Evolutionary conservation across 169 alveolate species (phyloP).

Genomic region (Cryptosporidium andersoni): DNA sequence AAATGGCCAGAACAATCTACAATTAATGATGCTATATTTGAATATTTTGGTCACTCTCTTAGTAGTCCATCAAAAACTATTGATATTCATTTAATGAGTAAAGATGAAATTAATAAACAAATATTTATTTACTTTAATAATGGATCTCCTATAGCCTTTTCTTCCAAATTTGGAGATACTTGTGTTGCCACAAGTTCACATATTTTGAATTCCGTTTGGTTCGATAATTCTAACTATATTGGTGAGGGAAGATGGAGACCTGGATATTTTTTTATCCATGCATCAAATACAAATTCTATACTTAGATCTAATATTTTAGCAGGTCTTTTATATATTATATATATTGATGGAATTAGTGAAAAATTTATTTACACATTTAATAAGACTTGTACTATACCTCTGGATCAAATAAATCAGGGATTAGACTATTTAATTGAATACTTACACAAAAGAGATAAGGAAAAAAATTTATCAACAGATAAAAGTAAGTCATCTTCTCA

Average conservation of each 20-base stretch:
- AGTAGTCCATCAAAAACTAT: conserved; percentile 10
- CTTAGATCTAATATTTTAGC: conserved; percentile 48
- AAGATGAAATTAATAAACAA: not conserved
- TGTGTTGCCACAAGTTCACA: conserved; percentile 10
- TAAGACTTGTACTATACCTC: too few relatives aligned
- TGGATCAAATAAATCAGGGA: too few relatives aligned
- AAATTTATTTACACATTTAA: too few relatives aligned
- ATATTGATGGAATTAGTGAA: conserved; percentile 5
- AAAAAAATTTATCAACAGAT: too few relatives aligned
- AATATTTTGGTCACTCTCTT: conserved; percentile 5
- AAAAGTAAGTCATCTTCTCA: too few relatives aligned
- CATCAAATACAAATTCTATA: conserved; percentile 28
- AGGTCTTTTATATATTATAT: conserved; percentile 24
- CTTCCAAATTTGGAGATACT: not conserved
- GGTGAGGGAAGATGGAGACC: conserved; percentile 68
- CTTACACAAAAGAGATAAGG: too few relatives aligned
- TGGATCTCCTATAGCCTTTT: conserved; percentile 1
- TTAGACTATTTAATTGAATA: too few relatives aligned
- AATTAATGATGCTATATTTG: conserved; percentile 8
- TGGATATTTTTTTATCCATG: conserved; percentile 51
- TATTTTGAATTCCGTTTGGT: conserved; percentile 19
- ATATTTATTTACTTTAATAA: not conserved
- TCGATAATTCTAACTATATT: conserved; percentile 1
- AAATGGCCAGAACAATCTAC: conserved; percentile 70
- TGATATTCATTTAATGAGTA: too few relatives aligned